Conservation (phyloP, 2,329 filamentous ascomycete species). For the Xylaria sp. region DNA sequence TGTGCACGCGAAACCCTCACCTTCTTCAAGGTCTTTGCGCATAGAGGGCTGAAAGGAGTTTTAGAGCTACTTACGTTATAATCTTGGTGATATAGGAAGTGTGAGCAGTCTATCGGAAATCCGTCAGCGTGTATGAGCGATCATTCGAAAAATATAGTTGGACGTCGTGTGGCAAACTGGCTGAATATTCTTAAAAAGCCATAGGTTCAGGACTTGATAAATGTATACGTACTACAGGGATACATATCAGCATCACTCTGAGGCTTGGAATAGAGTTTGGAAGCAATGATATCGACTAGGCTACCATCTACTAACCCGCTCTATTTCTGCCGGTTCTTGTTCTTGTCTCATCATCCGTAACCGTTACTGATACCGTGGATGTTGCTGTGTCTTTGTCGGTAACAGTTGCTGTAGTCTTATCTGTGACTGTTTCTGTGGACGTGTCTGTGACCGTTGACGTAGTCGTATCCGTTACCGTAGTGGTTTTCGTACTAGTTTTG, state of each 20-base stretch:
- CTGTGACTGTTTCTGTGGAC: conserved; percentile 6
- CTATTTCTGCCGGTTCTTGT: conserved; percentile 11
- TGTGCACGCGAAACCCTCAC: conserved; percentile 4
- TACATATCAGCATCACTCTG: conserved; percentile 30
- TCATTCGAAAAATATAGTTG: neutral
- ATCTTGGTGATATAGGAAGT: conserved; percentile 23
- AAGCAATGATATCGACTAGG: conserved; percentile 18
- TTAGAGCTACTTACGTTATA: conserved; percentile 27
- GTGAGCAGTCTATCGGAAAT: conserved; percentile 17
- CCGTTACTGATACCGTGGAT: conserved; percentile 9
- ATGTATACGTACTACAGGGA: conserved; percentile 32
- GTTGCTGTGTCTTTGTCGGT: conserved; percentile 18
- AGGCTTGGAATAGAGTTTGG: conserved; percentile 9
- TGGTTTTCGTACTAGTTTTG: neutral
- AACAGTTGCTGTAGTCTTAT: conserved; percentile 13
- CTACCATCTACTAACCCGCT: conserved; percentile 33
- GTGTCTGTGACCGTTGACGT: conserved; percentile 7
- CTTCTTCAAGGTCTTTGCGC: neutral
- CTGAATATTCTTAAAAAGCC: neutral
- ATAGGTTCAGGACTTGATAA: neutral
- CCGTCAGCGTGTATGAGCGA: conserved; percentile 15
- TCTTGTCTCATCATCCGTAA: conserved; percentile 1
- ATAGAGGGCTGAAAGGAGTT: neutral
- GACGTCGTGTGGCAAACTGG: neutral
- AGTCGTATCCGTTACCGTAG: conserved; percentile 1